Percentiles rank a stretch among this genome's conserved stretches.
Evolutionary conservation across 2,329 filamentous ascomycete genomes (phyloP).

Genomic region (Alternaria triticina): DNA sequence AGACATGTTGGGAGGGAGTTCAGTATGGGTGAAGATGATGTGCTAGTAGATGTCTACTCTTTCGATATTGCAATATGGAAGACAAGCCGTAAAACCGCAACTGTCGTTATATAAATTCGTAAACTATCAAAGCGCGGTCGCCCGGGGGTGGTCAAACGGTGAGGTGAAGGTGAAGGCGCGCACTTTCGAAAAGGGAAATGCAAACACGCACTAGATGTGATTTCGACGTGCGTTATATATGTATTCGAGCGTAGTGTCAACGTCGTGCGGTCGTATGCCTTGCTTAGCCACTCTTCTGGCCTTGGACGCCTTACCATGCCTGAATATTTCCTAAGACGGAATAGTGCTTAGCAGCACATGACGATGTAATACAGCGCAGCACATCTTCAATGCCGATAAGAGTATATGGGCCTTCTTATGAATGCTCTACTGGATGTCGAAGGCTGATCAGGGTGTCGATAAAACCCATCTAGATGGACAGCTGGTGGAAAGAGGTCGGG

Average conservation of each 20-base stretch:
- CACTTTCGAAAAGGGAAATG: background rate
- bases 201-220: background rate
- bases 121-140: background rate
- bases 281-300: background rate
- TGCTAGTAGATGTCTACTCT: background rate
- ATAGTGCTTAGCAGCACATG: background rate
- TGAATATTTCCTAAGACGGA: background rate
- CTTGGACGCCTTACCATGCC: slow-evolving; percentile 1
- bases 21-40: background rate
- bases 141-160: background rate
- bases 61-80: background rate
- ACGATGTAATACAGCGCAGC: background rate
- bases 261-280: background rate
- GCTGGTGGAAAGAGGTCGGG: background rate
- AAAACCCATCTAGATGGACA: background rate
- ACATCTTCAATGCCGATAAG: background rate
- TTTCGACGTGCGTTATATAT: background rate
- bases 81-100: background rate
- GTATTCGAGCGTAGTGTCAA: background rate
- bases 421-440: background rate
- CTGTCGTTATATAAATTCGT: background rate
- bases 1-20: background rate
- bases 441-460: background rate
- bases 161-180: background rate
- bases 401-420: background rate